These are phyloP conservation scores for Karstenula rhodostoma DNA, from an alignment of 2,329 filamentous ascomycete genomes.

Conservation along the genomic window DNA sequence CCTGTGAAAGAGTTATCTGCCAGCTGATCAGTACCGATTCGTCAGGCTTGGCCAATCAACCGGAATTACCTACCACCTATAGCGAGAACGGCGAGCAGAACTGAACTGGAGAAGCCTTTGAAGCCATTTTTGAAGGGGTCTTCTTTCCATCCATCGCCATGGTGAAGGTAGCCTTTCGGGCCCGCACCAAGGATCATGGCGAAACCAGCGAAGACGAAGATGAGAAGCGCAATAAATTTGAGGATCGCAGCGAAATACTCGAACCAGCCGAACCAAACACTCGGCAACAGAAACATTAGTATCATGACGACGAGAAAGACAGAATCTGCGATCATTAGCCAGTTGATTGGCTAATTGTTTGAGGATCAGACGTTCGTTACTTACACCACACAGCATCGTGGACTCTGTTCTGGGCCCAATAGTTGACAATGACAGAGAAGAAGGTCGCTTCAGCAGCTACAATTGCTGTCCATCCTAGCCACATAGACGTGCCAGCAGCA, in stretches of 20 bases:
- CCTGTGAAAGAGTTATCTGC: constrained; percentile 50
- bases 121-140: constrained; percentile 62
- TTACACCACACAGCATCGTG: constrained; percentile 17
- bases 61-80: constrained; percentile 74
- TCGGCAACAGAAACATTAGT: constrained; percentile 32
- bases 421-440: constrained; percentile 31
- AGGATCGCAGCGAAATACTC: constrained; percentile 28
- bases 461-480: constrained; percentile 30
- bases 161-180: constrained; percentile 10
- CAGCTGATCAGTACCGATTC: background rate
- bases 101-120: constrained; percentile 52
- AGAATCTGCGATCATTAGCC: background rate
- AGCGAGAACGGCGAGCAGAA: constrained; percentile 75
- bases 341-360: background rate
- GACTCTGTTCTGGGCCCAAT: constrained; percentile 34
- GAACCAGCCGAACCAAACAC: constrained; percentile 14
- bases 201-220: constrained; percentile 27
- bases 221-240: constrained; percentile 26
- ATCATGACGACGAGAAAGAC: constrained; percentile 29
- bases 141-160: constrained; percentile 4
- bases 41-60: constrained; percentile 73
- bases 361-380: constrained; percentile 15
- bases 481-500: constrained; percentile 17
- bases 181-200: constrained; percentile 13
- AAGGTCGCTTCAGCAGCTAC: constrained; percentile 29